These are phyloP conservation scores for Populus trichocarpa DNA, from an alignment of 441 rosid species.

Conservation along the genomic window DNA sequence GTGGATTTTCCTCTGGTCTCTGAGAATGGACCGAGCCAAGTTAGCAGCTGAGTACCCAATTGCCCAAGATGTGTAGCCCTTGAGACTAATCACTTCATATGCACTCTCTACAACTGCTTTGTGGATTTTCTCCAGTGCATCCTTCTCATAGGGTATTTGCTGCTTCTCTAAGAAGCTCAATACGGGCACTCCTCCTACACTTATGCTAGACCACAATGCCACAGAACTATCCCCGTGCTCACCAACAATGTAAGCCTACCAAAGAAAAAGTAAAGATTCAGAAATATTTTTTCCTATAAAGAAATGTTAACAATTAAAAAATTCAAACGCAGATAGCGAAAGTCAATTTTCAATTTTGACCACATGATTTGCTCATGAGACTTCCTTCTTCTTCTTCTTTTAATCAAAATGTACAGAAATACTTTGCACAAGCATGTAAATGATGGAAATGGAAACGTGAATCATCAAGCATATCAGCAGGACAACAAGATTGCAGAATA, in stretches of 20 bases:
- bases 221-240: conserved; percentile 97
- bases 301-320: too few species aligned
- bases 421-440: background rate
- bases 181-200: conserved; percentile 88
- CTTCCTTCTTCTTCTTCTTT: background rate
- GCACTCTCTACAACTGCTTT: conserved; percentile 60
- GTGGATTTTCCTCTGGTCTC: conserved; percentile 86
- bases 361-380: background rate
- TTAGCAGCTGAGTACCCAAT: conserved; percentile 87
- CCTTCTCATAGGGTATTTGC: conserved; percentile 69
- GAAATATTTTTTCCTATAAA: background rate
- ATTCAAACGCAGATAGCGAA: background rate
- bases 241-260: conserved; percentile 79
- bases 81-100: conserved; percentile 74
- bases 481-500: too few species aligned
- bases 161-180: conserved; percentile 65
- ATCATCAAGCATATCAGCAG: too few species aligned
- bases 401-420: background rate
- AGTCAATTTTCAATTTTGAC: background rate
- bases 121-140: conserved; percentile 70
- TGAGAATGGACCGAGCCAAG: conserved; percentile 60
- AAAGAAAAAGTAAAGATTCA: background rate
- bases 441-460: too few species aligned
- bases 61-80: conserved; percentile 95
- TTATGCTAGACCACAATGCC: conserved; percentile 89